Percentiles rank a stretch among this genome's conserved stretches.
Conservation (phyloP, 495 filamentous ascomycete genomes). For the Neurospora sp. region DNA sequence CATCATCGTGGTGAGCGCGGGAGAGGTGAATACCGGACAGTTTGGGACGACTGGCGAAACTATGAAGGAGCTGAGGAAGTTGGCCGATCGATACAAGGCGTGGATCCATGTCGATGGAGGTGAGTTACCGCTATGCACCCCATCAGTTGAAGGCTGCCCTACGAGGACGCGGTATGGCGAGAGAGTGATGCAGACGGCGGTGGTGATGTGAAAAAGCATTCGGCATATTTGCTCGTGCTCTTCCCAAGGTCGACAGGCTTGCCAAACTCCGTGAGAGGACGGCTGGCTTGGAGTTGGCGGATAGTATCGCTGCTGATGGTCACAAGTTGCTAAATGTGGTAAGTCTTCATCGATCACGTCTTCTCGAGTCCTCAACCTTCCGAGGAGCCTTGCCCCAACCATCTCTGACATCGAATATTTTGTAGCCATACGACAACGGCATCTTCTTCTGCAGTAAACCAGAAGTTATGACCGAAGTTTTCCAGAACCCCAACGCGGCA, state of each 20-base stretch:
- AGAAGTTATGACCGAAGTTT: conserved; percentile 48
- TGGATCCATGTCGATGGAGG: conserved; percentile 89
- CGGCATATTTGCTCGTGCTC: conserved; percentile 65
- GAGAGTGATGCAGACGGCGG: background rate
- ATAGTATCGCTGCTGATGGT: conserved; percentile 77
- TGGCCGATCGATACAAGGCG: conserved; percentile 65
- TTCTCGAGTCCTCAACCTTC: background rate
- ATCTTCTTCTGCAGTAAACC: conserved; percentile 70
- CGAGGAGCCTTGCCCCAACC: background rate
- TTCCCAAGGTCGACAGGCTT: conserved; percentile 53
- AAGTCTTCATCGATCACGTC: conserved; percentile 12
- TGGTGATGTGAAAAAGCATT: conserved; percentile 49
- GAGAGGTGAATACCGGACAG: conserved; percentile 84
- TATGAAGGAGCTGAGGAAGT: conserved; percentile 49
- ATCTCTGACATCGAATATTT: background rate
- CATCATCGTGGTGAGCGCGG: conserved; percentile 70
- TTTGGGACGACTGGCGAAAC: conserved; percentile 60
- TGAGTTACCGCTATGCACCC: conserved; percentile 15
- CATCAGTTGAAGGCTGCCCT: background rate
- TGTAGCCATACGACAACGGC: conserved; percentile 78
- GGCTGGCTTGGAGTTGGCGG: conserved; percentile 68
- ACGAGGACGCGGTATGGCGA: background rate
- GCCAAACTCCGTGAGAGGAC: conserved; percentile 40
- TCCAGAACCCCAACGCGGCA: conserved; percentile 76
- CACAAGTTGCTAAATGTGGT: conserved; percentile 91